These are phyloP conservation scores for Cyclotella choctawhatcheeana DNA, from an alignment of 108 stramenopile species.

Conservation along the genomic window DNA sequence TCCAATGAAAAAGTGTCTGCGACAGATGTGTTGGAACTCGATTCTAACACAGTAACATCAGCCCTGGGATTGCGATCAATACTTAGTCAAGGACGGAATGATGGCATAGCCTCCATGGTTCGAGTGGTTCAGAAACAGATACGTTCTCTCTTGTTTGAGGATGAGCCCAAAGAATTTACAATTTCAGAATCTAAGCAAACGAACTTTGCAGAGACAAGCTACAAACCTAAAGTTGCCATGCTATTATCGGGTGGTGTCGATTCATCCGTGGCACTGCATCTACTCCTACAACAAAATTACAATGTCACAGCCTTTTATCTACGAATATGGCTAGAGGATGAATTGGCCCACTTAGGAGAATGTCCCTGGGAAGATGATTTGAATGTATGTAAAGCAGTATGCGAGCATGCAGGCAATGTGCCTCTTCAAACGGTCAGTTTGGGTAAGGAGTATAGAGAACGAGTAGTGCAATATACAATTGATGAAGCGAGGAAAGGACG, in stretches of 20 bases:
- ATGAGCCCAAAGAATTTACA: background rate
- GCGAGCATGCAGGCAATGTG: slow-evolving; percentile 87
- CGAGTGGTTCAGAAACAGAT: slow-evolving; percentile 67
- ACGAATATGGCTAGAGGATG: slow-evolving; percentile 98
- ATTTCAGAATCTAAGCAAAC: background rate
- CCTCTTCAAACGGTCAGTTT: slow-evolving; percentile 86
- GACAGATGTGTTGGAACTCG: slow-evolving; percentile 55
- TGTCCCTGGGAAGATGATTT: slow-evolving; percentile 97
- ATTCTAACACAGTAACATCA: slow-evolving; percentile 59
- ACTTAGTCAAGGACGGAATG: slow-evolving; percentile 76
- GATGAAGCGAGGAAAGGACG: slow-evolving; percentile 85
- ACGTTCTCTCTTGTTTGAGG: slow-evolving; percentile 15
- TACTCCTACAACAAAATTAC: slow-evolving; percentile 86
- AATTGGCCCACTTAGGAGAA: slow-evolving; percentile 91
- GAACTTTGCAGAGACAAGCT: background rate
- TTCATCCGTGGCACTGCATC: slow-evolving; percentile 91
- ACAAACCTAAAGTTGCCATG: slow-evolving; percentile 80
- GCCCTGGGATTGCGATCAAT: slow-evolving; percentile 59
- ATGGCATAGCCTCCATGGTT: slow-evolving; percentile 84
- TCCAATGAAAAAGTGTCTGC: slow-evolving; percentile 28
- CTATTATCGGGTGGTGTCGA: slow-evolving; percentile 97
- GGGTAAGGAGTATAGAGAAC: slow-evolving; percentile 90
- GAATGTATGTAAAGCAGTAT: slow-evolving; percentile 80
- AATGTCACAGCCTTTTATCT: slow-evolving; percentile 95
- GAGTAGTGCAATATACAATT: slow-evolving; percentile 90